These are phyloP conservation scores for Stemphylium vesicarium DNA, from an alignment of 2,329 filamentous ascomycete species.

Conservation along the genomic window DNA sequence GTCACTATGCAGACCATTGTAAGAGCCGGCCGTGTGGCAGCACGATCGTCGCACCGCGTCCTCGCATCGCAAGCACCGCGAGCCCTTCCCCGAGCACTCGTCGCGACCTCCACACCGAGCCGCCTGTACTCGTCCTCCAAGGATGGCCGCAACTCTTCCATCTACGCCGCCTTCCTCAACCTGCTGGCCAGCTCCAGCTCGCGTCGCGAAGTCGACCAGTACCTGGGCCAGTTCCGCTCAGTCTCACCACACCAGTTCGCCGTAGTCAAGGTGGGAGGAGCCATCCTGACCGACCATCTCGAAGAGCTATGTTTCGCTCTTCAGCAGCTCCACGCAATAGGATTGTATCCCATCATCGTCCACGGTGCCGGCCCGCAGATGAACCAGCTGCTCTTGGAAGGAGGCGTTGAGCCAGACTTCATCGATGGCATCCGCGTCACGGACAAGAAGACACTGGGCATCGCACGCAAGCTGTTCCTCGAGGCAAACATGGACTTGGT, in stretches of 20 bases:
- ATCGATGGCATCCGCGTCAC: slow-evolving; percentile 96
- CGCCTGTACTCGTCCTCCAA: slow-evolving; percentile 43
- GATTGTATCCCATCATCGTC: slow-evolving; percentile 92
- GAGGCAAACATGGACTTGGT: slow-evolving; percentile 95
- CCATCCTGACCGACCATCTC: slow-evolving; percentile 92
- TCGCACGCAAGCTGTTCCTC: slow-evolving; percentile 91
- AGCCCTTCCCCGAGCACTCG: slow-evolving; percentile 42
- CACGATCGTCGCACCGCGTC: slow-evolving; percentile 44
- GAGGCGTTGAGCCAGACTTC: slow-evolving; percentile 92
- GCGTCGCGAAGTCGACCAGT: slow-evolving; percentile 95
- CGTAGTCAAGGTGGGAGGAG: slow-evolving; percentile 97
- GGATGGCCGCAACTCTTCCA: slow-evolving; percentile 44
- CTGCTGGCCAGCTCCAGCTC: slow-evolving; percentile 94
- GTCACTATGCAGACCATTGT: slow-evolving; percentile 48
- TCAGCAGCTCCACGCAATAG: slow-evolving; percentile 92
- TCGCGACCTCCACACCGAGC: slow-evolving; percentile 33
- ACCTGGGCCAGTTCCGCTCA: slow-evolving; percentile 95
- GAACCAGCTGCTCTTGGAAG: slow-evolving; percentile 86
- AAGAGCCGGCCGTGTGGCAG: slow-evolving; percentile 46
- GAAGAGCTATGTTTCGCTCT: slow-evolving; percentile 89
- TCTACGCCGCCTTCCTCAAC: slow-evolving; percentile 78
- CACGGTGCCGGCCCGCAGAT: slow-evolving; percentile 95
- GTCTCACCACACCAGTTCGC: slow-evolving; percentile 97
- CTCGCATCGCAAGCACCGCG: slow-evolving; percentile 36
- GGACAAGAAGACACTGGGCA: slow-evolving; percentile 89